Evolutionary conservation across 2,329 filamentous ascomycete species (phyloP).

Genomic region (Colletotrichum australisinense): DNA sequence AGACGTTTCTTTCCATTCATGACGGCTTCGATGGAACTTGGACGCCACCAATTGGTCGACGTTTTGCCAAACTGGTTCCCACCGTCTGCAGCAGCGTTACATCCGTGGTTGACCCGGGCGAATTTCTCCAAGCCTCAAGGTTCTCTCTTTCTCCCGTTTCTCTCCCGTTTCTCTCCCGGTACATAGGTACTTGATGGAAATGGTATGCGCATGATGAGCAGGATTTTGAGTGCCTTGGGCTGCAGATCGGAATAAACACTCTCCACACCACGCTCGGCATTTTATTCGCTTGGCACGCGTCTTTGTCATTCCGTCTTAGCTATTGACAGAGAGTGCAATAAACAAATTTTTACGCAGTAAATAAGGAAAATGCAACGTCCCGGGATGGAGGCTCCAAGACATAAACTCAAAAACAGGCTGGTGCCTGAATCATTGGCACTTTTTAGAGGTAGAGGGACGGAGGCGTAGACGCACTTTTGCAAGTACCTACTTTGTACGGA

Average conservation of each 20-base stretch:
- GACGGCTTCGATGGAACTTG: neutral
- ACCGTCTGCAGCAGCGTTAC: constrained; percentile 2
- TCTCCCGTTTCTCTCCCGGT: too few species aligned
- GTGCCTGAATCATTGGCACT: neutral
- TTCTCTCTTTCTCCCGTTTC: neutral
- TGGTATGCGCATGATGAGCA: neutral
- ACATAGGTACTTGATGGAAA: too few species aligned
- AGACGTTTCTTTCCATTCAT: neutral
- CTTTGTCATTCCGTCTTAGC: neutral
- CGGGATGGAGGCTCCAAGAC: neutral
- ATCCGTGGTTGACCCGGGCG: constrained; percentile 9
- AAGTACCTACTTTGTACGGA: neutral
- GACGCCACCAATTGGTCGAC: neutral
- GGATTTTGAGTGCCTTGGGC: neutral
- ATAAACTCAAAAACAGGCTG: constrained; percentile 1
- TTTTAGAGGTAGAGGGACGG: too few species aligned
- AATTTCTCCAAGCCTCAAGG: neutral
- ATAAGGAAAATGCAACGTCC: constrained; percentile 11
- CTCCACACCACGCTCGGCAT: constrained; percentile 14
- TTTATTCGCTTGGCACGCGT: constrained; percentile 10
- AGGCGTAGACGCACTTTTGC: neutral
- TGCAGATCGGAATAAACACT: constrained; percentile 30
- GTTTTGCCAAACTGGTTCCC: neutral
- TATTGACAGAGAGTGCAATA: neutral
- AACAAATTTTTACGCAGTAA: neutral